Base-by-base conservation (phyloP, 176 grass and related monocot species). In the Oryza rufipogon region DNA sequence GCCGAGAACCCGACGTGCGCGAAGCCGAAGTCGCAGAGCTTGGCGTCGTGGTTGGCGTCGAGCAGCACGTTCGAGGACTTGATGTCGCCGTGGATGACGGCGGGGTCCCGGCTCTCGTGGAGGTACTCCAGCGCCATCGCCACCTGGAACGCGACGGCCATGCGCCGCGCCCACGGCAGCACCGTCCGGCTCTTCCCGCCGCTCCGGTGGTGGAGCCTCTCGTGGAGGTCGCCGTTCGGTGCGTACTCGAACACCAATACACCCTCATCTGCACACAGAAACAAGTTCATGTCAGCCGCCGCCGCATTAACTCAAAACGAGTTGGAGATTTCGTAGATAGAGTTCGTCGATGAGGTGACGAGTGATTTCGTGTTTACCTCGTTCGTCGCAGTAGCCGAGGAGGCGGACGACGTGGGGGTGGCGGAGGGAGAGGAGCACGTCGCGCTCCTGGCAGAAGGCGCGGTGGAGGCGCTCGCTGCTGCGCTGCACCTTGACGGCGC, bases 21-120 rank as follows among this genome's bases (percentile, higher is more conserved):
- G 23, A 84, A 90, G 46, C 94, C 91, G 69, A 97, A 97, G 90
- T 97, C 94, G 70, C 91, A 97, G 77, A 97, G 91, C 83, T 90
- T 93, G 17, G 87, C 82, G 11, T 94, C 89, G 64, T 82, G 78
- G 38, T 16, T 34, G 73, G 58, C 74, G 63, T 94, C 94, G 36
- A 97, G 78, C 23, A 97, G 76, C 12, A 97, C 90, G 73, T 94
- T 97, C 22, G 94, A 91, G 3, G 91, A 69, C 87, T 91, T 97
- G 91, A 97, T 22, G 83, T 97, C 94, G 46, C 94, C 89, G 86
- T 97, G 94, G 77, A 97, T 86, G 52, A 97, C 88, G 17, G 90
- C 89, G 2, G 85, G 89, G 87, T 94, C 87, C 2, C 84, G 85
- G 39, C 83, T 39, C 71, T 92, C 94, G 90, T 97, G 94, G 67